Conservation (phyloP, 805 yeast species). For the Maudiozyma barnettii region DNA sequence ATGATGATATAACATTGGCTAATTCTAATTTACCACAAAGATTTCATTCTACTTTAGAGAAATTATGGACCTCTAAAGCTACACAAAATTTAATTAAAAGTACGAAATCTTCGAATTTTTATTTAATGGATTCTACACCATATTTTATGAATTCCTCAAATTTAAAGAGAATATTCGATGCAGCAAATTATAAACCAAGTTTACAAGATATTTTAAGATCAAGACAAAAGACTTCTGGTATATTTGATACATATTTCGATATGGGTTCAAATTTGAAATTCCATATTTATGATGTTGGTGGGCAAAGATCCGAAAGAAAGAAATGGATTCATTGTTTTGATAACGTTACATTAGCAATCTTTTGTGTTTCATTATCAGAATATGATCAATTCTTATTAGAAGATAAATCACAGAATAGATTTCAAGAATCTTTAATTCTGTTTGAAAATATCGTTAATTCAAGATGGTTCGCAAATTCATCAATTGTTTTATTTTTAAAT, state of each 20-base stretch:
- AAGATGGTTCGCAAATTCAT: conserved; percentile 83
- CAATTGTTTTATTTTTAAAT: conserved; percentile 77
- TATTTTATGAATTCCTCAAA: conserved; percentile 54
- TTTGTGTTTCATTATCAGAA: conserved; percentile 85
- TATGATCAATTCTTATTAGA: conserved; percentile 82
- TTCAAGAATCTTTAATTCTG: conserved; percentile 71
- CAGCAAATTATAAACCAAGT: conserved; percentile 53
- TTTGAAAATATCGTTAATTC: conserved; percentile 89
- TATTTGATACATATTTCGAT: conserved; percentile 70
- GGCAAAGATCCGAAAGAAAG: conserved; percentile 89
- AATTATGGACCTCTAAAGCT: conserved; percentile 47
- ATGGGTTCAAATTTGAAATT: conserved; percentile 54
- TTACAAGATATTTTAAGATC: conserved; percentile 75
- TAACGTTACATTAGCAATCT: conserved; percentile 79
- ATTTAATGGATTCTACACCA: conserved; percentile 75
- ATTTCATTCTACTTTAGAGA: conserved; percentile 40
- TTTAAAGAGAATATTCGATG: conserved; percentile 42
- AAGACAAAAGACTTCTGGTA: conserved; percentile 87
- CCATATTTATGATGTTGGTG: conserved; percentile 81
- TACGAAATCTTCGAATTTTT: conserved; percentile 58
- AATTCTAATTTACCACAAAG: conserved; percentile 34
- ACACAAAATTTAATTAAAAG: conserved; percentile 46
- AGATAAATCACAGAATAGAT: conserved; percentile 62
- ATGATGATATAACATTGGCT: not conserved
- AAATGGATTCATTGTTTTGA: conserved; percentile 98